Percentiles rank a stretch among this genome's conserved stretches.
Evolutionary conservation across 129 eudicot species (phyloP).

Genomic region (Flaveria linearis): DNA sequence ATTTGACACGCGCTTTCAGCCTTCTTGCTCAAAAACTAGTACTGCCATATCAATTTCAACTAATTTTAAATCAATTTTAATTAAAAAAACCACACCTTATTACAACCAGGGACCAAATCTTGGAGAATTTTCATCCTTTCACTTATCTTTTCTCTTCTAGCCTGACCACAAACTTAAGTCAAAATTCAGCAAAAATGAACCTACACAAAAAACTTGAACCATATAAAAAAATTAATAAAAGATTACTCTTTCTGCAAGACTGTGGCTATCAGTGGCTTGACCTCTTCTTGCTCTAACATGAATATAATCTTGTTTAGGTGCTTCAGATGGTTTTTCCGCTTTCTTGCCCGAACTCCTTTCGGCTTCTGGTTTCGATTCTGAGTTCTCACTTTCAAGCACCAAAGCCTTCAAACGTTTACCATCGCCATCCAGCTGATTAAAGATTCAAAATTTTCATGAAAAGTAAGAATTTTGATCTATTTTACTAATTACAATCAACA

Average conservation of each 20-base stretch:
- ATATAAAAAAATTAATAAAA: neutral
- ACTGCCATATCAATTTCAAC: too few species aligned
- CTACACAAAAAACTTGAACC: too few species aligned
- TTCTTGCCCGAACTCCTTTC: slow-evolving; percentile 67
- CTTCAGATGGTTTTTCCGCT: slow-evolving; percentile 64
- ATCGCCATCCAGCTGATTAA: slow-evolving; percentile 62
- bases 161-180: slow-evolving; percentile 46
- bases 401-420: slow-evolving; percentile 61
- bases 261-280: slow-evolving; percentile 99
- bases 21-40: too few species aligned
- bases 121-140: slow-evolving; percentile 99
- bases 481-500: slow-evolving; percentile 6
- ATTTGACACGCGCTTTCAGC: neutral
- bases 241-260: slow-evolving; percentile 93
- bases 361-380: slow-evolving; percentile 48
- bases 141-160: slow-evolving; percentile 97
- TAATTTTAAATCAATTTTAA: neutral
- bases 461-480: neutral
- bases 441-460: neutral
- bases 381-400: slow-evolving; percentile 53
- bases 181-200: neutral
- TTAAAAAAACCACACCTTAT: slow-evolving; percentile 50
- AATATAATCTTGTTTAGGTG: slow-evolving; percentile 86
- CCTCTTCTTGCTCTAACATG: slow-evolving; percentile 98
- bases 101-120: slow-evolving; percentile 95